Evolutionary conservation across 106 monocot genomes (phyloP).

Genomic region (Dendrobium huoshanense): DNA sequence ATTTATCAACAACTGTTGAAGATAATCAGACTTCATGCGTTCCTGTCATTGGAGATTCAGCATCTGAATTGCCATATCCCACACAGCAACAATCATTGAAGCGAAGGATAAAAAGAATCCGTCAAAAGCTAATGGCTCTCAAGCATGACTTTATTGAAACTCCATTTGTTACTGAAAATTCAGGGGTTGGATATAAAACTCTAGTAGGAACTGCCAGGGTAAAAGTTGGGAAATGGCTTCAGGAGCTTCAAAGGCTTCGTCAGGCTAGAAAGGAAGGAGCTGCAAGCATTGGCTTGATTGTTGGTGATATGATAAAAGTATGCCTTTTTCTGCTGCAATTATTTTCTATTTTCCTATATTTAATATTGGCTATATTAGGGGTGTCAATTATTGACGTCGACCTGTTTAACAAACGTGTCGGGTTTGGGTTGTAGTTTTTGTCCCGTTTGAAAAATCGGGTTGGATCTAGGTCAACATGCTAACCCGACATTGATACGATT

Average conservation of each 20-base stretch:
- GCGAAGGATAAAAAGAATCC: slow-evolving; percentile 82
- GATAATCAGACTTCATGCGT: slow-evolving; percentile 35
- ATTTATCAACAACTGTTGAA: slow-evolving; percentile 23
- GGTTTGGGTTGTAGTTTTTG: too few relatives aligned
- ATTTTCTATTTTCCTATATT: neutral
- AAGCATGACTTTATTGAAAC: slow-evolving; percentile 81
- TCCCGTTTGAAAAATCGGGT: too few relatives aligned
- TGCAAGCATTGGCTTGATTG: slow-evolving; percentile 84
- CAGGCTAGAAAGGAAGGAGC: slow-evolving; percentile 93
- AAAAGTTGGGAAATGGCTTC: slow-evolving; percentile 93
- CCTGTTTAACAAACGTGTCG: too few relatives aligned
- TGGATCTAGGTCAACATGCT: too few relatives aligned
- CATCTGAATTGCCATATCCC: slow-evolving; percentile 19
- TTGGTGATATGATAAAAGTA: slow-evolving; percentile 84
- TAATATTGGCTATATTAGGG: neutral
- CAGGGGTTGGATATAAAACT: slow-evolving; percentile 51
- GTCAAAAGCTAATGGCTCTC: slow-evolving; percentile 90
- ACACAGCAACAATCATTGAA: slow-evolving; percentile 56
- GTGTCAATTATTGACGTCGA: too few relatives aligned
- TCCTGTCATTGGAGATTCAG: slow-evolving; percentile 28
- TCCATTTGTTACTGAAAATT: slow-evolving; percentile 46
- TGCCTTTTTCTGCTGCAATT: neutral
- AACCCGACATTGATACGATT: too few relatives aligned
- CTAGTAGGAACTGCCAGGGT: slow-evolving; percentile 58
- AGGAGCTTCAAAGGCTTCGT: slow-evolving; percentile 83